Evolutionary conservation across 1,139 yeast genomes (phyloP).

Genomic region (Sugiyamaella paludigena): DNA sequence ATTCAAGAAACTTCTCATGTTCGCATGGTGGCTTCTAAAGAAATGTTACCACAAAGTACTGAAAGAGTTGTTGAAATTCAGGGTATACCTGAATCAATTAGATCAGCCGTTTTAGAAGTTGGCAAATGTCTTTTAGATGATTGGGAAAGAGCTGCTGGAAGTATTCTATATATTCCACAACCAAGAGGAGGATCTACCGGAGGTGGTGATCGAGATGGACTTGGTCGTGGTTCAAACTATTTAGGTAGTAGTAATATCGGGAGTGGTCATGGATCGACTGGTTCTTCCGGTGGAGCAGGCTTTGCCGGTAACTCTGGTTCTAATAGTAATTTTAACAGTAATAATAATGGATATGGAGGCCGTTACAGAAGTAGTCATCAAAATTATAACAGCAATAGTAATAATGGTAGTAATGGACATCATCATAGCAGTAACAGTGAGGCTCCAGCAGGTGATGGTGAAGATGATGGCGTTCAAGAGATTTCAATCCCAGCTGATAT

Average conservation of each 20-base stretch:
- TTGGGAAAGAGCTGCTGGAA: slow-evolving; percentile 57
- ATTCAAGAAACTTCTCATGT: slow-evolving; percentile 70
- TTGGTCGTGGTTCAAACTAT: too few species aligned
- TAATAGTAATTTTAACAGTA: background rate
- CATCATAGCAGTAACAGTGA: background rate
- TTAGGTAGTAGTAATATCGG: too few species aligned
- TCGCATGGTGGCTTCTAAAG: slow-evolving; percentile 86
- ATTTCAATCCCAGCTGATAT: slow-evolving; percentile 73
- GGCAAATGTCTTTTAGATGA: slow-evolving; percentile 76
- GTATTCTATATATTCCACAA: slow-evolving; percentile 64
- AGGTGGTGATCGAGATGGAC: too few species aligned
- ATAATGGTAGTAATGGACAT: too few species aligned
- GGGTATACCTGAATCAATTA: slow-evolving; percentile 68
- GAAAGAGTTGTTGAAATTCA: slow-evolving; percentile 89
- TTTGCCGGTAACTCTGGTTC: slow-evolving; percentile 10
- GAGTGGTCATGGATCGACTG: too few species aligned
- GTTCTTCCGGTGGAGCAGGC: slow-evolving; percentile 10
- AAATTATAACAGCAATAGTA: too few species aligned
- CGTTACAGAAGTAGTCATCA: slow-evolving; percentile 1
- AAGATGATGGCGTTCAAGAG: slow-evolving; percentile 41
- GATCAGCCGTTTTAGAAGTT: slow-evolving; percentile 57
- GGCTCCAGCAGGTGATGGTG: slow-evolving; percentile 8
- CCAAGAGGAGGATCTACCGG: slow-evolving; percentile 4
- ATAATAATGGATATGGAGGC: background rate
- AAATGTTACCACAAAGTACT: slow-evolving; percentile 76